These are phyloP conservation scores for Moniliella sp. DNA, from an alignment of 1,284 basidiomycete genomes.

Conservation along the genomic window DNA sequence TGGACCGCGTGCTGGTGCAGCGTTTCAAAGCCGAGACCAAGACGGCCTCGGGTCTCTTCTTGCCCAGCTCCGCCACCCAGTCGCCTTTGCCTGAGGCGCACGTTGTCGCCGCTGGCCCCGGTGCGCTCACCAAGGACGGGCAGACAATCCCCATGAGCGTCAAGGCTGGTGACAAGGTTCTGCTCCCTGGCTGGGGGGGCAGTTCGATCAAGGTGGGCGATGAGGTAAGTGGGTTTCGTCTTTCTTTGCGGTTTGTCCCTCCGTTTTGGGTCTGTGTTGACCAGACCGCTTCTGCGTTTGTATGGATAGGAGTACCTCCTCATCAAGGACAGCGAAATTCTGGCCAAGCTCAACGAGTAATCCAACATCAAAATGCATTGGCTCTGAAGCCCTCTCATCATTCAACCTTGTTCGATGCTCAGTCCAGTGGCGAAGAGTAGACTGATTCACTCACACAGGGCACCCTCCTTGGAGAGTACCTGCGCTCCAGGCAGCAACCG, in stretches of 20 bases:
- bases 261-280: no score
- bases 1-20: conserved; percentile 91
- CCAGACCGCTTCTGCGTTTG: no score
- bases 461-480: no score
- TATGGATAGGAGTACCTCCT: conserved; percentile 90
- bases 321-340: conserved; percentile 83
- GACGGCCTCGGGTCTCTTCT: conserved; percentile 79
- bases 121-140: conserved; percentile 67
- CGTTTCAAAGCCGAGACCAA: conserved; percentile 73
- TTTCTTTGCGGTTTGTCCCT: no score
- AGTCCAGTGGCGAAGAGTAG: no score
- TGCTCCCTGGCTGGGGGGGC: conserved; percentile 87
- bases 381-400: no score
- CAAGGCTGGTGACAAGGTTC: conserved; percentile 69
- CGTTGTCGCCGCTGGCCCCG: conserved; percentile 83
- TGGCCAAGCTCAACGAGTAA: conserved; percentile 88
- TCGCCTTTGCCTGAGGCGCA: conserved; percentile 80
- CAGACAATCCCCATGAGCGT: conserved; percentile 55
- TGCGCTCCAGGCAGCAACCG: no score
- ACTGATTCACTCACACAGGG: no score
- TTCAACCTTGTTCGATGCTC: no score
- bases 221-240: no score
- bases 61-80: conserved; percentile 63
- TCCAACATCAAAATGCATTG: no score
- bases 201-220: conserved; percentile 89